These are phyloP conservation scores for Rubia tinctorum DNA, from an alignment of 305 asterid species.

Conservation along the genomic window DNA sequence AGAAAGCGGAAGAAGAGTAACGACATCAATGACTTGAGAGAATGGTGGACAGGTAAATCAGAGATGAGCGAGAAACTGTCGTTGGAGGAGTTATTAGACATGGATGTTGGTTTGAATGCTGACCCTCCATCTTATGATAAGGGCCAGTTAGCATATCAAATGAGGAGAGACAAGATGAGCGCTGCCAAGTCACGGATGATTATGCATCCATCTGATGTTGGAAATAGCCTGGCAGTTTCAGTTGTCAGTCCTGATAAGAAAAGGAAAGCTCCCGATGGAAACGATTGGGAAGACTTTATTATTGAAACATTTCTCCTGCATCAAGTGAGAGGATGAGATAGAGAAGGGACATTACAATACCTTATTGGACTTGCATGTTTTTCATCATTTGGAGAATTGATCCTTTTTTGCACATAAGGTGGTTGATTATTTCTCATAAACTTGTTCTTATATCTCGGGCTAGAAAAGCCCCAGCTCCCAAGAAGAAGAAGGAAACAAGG, in stretches of 20 bases:
- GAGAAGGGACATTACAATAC: slow-evolving; percentile 74
- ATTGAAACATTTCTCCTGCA: slow-evolving; percentile 86
- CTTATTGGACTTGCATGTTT: slow-evolving; percentile 78
- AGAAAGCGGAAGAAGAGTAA: slow-evolving; percentile 24
- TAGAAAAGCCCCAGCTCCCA: no score
- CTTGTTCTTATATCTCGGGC: no score
- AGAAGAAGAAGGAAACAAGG: no score
- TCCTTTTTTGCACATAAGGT: not conserved
- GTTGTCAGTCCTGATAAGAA: slow-evolving; percentile 34
- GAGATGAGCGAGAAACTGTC: slow-evolving; percentile 71
- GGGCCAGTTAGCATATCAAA: slow-evolving; percentile 36
- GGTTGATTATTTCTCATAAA: no score
- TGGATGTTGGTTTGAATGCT: slow-evolving; percentile 68
- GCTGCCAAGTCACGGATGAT: slow-evolving; percentile 77
- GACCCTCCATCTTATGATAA: slow-evolving; percentile 67
- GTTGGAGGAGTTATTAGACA: slow-evolving; percentile 55
- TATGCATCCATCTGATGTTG: slow-evolving; percentile 39
- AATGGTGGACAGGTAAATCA: slow-evolving; percentile 87
- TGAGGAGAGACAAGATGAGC: slow-evolving; percentile 61
- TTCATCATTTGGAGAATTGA: slow-evolving; percentile 24
- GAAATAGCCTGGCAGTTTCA: slow-evolving; percentile 9
- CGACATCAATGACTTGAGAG: slow-evolving; percentile 37
- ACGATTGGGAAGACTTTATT: slow-evolving; percentile 77
- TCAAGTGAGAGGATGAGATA: slow-evolving; percentile 65
- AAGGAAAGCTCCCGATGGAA: slow-evolving; percentile 36